Base-by-base conservation (phyloP, 2,329 filamentous ascomycete genomes). In the Fusarium algeriense region DNA sequence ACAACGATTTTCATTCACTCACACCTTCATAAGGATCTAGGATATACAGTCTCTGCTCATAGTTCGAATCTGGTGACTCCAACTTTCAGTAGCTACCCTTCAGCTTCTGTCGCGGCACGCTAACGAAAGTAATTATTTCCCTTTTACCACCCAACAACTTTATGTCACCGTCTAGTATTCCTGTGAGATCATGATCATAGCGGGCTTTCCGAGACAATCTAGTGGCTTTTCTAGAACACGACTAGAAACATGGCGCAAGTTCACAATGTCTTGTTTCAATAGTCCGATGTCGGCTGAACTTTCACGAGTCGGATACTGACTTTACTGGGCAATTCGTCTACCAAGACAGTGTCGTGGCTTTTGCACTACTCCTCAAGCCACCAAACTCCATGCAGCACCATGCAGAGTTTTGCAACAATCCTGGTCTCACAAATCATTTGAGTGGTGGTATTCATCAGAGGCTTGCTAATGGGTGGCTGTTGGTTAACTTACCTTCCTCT, bases 401-500 rank as follows among this genome's bases (percentile, higher is more conserved):
- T 67, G 46, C 40, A 55, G 48, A 37, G 41, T 45, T 37, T 48
- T 45, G 32, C 41, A 41, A 30, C 37, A 49, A 40, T 34, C 35
- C 62, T 40, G 19, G 44, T 68, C 57, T 68, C 68, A 46, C 56
- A 46, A 63, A 57, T 52, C 45, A 54, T 49, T 52, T 34, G 28
- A 41, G 15, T 49, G 48, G 30, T 43, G 40, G 23, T 56, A 17
- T 20, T 62, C 43, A 45, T 41, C 26, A 38, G 40, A 34, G 43
- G 37, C 52, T 62, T 52, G 54, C 44, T 40, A 40, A 46, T 45
- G 26, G 54, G 49, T 45, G 60, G 23, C 28, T 45, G 41, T 55
- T 48, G 48, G 43, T 52, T 66, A 30, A 26, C 37, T 67, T 57
- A 72, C 65, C 65, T 71, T 71, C 69, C 69, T 73, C 40, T 71